These are phyloP conservation scores for Penicillium turbatum DNA, from an alignment of 495 filamentous ascomycete genomes.

Conservation along the genomic window DNA sequence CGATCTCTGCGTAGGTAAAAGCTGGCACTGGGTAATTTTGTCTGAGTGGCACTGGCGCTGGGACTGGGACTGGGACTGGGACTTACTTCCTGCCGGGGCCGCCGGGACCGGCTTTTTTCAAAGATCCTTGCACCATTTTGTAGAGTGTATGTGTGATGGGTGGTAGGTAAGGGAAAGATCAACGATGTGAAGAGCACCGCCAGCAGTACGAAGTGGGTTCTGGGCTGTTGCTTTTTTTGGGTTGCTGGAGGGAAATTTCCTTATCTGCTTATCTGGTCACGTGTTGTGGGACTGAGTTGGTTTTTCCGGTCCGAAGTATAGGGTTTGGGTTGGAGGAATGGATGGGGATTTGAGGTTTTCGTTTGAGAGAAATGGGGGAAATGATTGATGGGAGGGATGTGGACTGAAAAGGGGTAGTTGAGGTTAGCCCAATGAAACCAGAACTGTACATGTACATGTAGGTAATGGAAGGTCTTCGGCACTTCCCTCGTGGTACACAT, in stretches of 20 bases:
- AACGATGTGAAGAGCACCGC: constrained; percentile 20
- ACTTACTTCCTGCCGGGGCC: constrained; percentile 4
- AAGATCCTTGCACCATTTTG: constrained; percentile 8
- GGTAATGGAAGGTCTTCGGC: constrained; percentile 1
- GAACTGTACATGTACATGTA: too few species aligned
- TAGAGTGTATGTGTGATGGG: neutral
- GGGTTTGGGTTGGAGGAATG: neutral
- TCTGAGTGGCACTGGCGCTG: neutral
- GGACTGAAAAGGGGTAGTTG: too few species aligned
- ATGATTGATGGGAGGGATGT: too few species aligned
- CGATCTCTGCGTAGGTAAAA: neutral
- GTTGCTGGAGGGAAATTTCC: constrained; percentile 14
- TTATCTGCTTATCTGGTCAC: constrained; percentile 10
- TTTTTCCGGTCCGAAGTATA: constrained; percentile 11
- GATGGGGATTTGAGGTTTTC: neutral
- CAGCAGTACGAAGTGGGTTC: constrained; percentile 26
- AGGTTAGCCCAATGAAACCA: too few species aligned
- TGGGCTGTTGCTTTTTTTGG: neutral
- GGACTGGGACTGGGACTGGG: too few species aligned
- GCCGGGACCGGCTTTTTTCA: constrained; percentile 2
- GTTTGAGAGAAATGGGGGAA: neutral
- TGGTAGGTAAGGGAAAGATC: neutral
- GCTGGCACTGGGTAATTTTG: neutral
- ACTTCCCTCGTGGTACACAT: constrained; percentile 2
- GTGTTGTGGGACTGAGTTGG: neutral